Conservation (phyloP, 1,139 yeast species). For the Yamadazyma triangularis region DNA sequence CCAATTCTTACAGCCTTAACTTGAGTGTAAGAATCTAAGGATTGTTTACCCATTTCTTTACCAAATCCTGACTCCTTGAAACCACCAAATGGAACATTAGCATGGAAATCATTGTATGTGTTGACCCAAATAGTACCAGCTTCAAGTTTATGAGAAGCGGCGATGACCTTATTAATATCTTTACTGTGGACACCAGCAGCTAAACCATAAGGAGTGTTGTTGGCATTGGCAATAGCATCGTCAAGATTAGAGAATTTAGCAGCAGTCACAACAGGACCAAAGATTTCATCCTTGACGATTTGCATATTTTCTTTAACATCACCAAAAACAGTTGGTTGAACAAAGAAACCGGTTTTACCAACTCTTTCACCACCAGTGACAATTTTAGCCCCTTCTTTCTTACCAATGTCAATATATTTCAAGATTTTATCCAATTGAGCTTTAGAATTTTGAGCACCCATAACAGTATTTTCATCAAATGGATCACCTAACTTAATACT, state of each 20-base stretch:
- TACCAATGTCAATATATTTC: slow-evolving; percentile 67
- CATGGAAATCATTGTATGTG: slow-evolving; percentile 81
- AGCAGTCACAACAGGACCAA: slow-evolving; percentile 80
- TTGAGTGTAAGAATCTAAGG: slow-evolving; percentile 79
- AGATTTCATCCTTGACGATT: slow-evolving; percentile 78
- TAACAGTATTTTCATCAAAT: slow-evolving; percentile 64
- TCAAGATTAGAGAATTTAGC: slow-evolving; percentile 69
- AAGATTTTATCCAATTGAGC: slow-evolving; percentile 73
- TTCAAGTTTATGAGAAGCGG: slow-evolving; percentile 61
- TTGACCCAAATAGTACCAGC: slow-evolving; percentile 88
- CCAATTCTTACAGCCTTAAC: slow-evolving; percentile 69
- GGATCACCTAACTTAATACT: slow-evolving; percentile 69
- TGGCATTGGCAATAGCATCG: slow-evolving; percentile 66
- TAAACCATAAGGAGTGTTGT: slow-evolving; percentile 73
- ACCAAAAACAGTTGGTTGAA: slow-evolving; percentile 76
- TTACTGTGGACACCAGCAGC: slow-evolving; percentile 79
- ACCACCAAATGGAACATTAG: slow-evolving; percentile 82
- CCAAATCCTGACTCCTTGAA: slow-evolving; percentile 86
- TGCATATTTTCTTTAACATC: slow-evolving; percentile 63
- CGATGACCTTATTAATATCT: slow-evolving; percentile 63
- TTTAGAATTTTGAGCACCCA: slow-evolving; percentile 84
- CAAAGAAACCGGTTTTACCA: slow-evolving; percentile 67
- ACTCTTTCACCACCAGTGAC: slow-evolving; percentile 74
- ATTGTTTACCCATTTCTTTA: slow-evolving; percentile 87
- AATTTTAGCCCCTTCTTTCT: slow-evolving; percentile 69